A percentile compares a stretch with the other conserved stretches of the same genome.
These are phyloP conservation scores for Raffaelea deltoideospora DNA, from an alignment of 2,329 filamentous ascomycete species.

Conservation along the genomic window DNA sequence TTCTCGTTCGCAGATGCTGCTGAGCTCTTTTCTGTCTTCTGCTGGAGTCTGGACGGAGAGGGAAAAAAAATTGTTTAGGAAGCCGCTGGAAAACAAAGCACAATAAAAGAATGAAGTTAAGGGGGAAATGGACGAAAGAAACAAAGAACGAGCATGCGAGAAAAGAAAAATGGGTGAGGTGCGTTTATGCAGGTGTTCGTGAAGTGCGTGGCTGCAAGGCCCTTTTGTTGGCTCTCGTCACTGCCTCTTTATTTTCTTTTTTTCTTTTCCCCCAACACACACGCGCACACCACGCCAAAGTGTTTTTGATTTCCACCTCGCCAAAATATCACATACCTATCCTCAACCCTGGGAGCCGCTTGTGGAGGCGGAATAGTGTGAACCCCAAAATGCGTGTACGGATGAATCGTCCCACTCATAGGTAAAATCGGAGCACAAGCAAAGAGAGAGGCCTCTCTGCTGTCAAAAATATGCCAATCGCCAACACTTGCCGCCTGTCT, in stretches of 20 bases:
- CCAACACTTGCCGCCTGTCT: too few relatives aligned
- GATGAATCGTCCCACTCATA: constrained; percentile 8
- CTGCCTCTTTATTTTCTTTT: neutral
- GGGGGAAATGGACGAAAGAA: too few relatives aligned
- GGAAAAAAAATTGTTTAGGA: neutral
- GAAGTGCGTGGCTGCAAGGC: too few relatives aligned
- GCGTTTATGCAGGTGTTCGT: too few relatives aligned
- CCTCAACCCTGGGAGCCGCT: constrained; percentile 5
- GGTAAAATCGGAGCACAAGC: neutral
- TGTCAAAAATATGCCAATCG: neutral
- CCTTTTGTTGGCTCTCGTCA: neutral
- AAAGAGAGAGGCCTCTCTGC: neutral
- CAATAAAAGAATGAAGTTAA: too few relatives aligned
- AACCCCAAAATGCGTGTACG: constrained; percentile 7
- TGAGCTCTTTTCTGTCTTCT: neutral
- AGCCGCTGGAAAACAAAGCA: neutral
- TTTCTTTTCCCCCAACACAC: too few relatives aligned
- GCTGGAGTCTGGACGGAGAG: neutral
- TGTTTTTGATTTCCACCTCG: neutral
- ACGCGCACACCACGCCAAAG: neutral
- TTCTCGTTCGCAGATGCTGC: neutral
- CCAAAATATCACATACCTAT: constrained; percentile 3
- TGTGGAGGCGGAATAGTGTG: constrained; percentile 5
- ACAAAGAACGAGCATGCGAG: neutral
- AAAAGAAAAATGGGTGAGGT: too few relatives aligned